Base-by-base conservation (phyloP, 768 basidiomycete genomes). In the Mycena capillaripes region DNA sequence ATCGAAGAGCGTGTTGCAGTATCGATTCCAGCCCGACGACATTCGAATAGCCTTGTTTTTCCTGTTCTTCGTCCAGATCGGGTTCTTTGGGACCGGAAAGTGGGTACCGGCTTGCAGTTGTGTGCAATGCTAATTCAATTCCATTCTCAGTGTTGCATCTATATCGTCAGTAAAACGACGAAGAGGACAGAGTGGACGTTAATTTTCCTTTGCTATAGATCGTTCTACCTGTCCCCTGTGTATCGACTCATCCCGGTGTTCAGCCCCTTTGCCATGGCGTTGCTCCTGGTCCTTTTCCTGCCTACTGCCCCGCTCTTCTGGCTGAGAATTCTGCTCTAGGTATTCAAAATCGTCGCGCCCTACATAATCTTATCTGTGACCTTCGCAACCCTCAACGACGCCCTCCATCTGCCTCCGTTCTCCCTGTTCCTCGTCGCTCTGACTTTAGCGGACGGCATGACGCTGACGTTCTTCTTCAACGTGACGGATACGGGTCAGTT, bases 1-100 rank as follows among this genome's bases (percentile, higher is more conserved):
- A 77, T 76, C 59, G 64, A 64, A 53, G 66, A 69, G 58, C 68
- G 42, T 55, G 52, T 29, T 53, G 17, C 74, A 75, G 25, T 88
- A 89, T 76, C 76, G 79, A n/a, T 89, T 91, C 78, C 85, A 82
- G 71, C 79, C 81, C 42, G 92, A 92, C 44, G 92, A 95, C 69
- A 79, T 95, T 16, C 83, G 95, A 57, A 90, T 93, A 63, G 94
- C 92, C 0, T 73, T 96, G 25, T 94, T 95, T 79, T 96, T 96
- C 82, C 81, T 97, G 70, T 94, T 94, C 80, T 95, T 96, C 75
- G 91, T 96, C 9, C 95, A 97, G 76, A 89, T 95, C 48, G 95
- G 91, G 2, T 96, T 95, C 81, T 95, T 95, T 77, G 95, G 95
- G 10, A 94, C 90, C 42, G 93, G 93, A 84, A 95, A 93, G 92